A percentile compares a stretch with the other conserved stretches of the same genome.
phyloP scores from a whole-genome alignment of 1,139 yeast species.

The Saccharomycopsis hybrid region DNA sequence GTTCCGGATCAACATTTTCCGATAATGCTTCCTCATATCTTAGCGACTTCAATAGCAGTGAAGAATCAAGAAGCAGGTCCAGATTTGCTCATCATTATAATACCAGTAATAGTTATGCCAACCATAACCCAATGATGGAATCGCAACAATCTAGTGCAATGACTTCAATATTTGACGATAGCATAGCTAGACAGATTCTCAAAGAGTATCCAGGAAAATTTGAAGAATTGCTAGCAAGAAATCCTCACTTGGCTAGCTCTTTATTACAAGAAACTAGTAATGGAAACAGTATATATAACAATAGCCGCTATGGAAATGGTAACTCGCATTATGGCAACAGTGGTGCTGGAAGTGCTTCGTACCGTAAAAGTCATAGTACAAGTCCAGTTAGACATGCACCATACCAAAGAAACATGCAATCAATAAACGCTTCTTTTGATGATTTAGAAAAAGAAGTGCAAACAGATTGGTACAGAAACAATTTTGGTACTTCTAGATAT shows the following conservation, averaged over 20 bases:
- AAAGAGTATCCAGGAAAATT: slow-evolving; percentile 19
- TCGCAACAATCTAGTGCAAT: not conserved
- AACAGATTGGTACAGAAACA: slow-evolving; percentile 26
- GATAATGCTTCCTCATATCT: not conserved
- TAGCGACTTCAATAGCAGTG: not conserved
- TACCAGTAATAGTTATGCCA: not conserved
- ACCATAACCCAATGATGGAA: not conserved
- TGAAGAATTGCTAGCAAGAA: slow-evolving; percentile 14
- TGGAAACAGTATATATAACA: not conserved
- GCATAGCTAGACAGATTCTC: slow-evolving; percentile 15
- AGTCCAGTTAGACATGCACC: slow-evolving; percentile 11
- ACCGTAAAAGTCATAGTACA: slow-evolving; percentile 8
- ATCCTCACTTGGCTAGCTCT: slow-evolving; percentile 15
- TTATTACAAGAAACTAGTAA: too few relatives aligned
- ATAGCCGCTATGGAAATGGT: not conserved
- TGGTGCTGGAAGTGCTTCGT: not conserved
- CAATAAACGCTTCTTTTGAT: slow-evolving; percentile 27
- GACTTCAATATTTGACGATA: slow-evolving; percentile 5
- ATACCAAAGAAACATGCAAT: slow-evolving; percentile 1
- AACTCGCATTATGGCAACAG: not conserved
- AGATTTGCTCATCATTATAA: not conserved
- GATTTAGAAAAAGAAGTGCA: slow-evolving; percentile 30
- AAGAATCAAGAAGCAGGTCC: not conserved
- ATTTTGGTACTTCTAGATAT: slow-evolving; percentile 14
- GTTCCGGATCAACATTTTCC: not conserved